Percentiles rank a stretch among this genome's conserved stretches.
phyloP scores from a whole-genome alignment of 805 yeast genomes.

The Lipomyces spencermartinsiae region DNA sequence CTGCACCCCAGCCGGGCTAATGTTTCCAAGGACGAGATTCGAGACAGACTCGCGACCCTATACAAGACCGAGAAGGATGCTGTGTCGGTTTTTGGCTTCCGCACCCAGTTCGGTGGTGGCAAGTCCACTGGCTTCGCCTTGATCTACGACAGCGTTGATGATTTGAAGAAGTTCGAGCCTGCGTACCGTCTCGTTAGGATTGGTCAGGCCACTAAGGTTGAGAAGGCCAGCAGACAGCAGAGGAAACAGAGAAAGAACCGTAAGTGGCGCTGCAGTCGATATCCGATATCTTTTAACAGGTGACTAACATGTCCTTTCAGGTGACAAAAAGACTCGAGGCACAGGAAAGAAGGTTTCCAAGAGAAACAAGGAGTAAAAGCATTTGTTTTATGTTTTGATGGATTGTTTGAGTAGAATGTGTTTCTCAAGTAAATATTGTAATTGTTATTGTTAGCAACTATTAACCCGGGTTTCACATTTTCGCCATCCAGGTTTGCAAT shows the following conservation, averaged over 20 bases:
- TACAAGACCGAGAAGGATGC: constrained; percentile 94
- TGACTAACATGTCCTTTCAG: constrained; percentile 21
- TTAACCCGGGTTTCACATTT: background rate
- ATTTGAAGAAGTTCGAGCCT: constrained; percentile 99
- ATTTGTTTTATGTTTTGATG: constrained; percentile 18
- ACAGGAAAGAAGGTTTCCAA: constrained; percentile 95
- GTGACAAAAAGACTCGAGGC: constrained; percentile 96
- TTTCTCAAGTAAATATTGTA: constrained; percentile 13
- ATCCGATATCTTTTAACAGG: background rate
- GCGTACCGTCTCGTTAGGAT: constrained; percentile 98
- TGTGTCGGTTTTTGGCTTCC: constrained; percentile 98
- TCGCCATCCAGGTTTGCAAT: background rate
- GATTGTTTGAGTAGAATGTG: constrained; percentile 23
- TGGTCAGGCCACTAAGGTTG: constrained; percentile 95
- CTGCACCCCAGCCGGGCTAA: constrained; percentile 99
- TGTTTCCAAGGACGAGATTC: constrained; percentile 98
- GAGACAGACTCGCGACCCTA: constrained; percentile 86
- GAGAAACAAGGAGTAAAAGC: constrained; percentile 41
- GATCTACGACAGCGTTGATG: constrained; percentile 96
- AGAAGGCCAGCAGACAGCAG: constrained; percentile 99
- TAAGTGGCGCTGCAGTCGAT: constrained; percentile 13
- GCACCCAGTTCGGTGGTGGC: constrained; percentile 99
- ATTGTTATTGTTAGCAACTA: background rate
- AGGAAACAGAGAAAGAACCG: constrained; percentile 99
- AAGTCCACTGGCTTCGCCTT: constrained; percentile 99